Evolutionary conservation across 352 stramenopile genomes (phyloP).

Genomic region (Phytophthora hibernalis): DNA sequence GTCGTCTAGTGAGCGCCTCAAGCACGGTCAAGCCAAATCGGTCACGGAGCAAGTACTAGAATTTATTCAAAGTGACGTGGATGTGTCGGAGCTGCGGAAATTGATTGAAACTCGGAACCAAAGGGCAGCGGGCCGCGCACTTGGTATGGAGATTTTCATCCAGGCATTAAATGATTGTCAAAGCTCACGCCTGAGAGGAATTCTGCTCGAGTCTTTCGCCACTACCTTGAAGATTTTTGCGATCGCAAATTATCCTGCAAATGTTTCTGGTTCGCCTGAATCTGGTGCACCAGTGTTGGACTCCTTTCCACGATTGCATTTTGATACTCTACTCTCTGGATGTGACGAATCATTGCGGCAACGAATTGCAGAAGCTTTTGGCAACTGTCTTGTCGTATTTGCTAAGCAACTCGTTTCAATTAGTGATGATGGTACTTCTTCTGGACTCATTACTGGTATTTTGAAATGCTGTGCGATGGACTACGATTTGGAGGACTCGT

Average conservation of each 20-base stretch:
- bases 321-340: conserved; percentile 57
- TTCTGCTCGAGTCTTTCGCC: conserved; percentile 60
- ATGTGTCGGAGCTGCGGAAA: conserved; percentile 58
- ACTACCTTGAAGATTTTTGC: conserved; percentile 53
- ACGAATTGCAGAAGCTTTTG: conserved; percentile 59
- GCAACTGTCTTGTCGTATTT: conserved; percentile 48
- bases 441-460: conserved; percentile 48
- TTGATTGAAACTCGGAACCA: conserved; percentile 57
- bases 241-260: conserved; percentile 36
- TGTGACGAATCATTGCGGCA: conserved; percentile 58
- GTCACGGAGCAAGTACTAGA: conserved; percentile 86
- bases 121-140: conserved; percentile 49
- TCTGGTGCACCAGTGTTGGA: conserved; percentile 12
- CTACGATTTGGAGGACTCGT: conserved; percentile 80
- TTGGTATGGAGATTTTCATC: conserved; percentile 59
- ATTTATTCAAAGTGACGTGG: conserved; percentile 86
- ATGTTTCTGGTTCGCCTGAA: conserved; percentile 17
- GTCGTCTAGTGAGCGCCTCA: conserved; percentile 72
- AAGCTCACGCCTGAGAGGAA: conserved; percentile 37
- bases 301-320: conserved; percentile 56
- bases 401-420: conserved; percentile 35
- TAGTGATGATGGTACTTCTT: conserved; percentile 28
- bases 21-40: conserved; percentile 59
- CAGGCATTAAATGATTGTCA: conserved; percentile 37
- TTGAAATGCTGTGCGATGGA: conserved; percentile 71